phyloP scores from a whole-genome alignment of 2,329 filamentous ascomycete genomes.

The Graphilbum fragrans region DNA sequence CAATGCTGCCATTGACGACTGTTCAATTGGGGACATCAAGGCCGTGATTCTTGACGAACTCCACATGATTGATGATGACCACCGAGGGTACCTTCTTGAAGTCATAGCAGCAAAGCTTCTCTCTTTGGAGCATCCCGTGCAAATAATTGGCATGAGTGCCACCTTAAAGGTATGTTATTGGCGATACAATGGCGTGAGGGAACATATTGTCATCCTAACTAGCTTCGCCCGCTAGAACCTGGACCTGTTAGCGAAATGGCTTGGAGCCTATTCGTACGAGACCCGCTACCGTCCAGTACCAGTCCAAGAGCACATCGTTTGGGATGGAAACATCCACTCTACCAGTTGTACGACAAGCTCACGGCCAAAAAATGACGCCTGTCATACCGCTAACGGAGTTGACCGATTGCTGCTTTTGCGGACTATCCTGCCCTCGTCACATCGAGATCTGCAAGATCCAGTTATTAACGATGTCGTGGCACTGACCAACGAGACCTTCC shows the following conservation, averaged over 20 bases:
- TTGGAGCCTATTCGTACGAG: slow-evolving; percentile 58
- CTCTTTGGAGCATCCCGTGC: slow-evolving; percentile 52
- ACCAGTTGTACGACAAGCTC: slow-evolving; percentile 24
- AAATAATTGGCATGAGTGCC: slow-evolving; percentile 71
- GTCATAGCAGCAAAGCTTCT: slow-evolving; percentile 62
- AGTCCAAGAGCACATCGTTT: slow-evolving; percentile 62
- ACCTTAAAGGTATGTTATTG: slow-evolving; percentile 54
- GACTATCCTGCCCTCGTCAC: slow-evolving; percentile 39
- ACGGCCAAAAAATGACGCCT: not conserved
- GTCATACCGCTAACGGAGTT: not conserved
- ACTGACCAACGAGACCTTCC: slow-evolving; percentile 55
- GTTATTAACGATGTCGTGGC: slow-evolving; percentile 60
- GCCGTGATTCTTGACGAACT: slow-evolving; percentile 64
- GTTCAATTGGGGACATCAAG: slow-evolving; percentile 49
- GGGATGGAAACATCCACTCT: slow-evolving; percentile 55
- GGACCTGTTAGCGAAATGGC: slow-evolving; percentile 55
- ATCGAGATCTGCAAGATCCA: slow-evolving; percentile 51
- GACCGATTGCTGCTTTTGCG: slow-evolving; percentile 17
- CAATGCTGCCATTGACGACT: slow-evolving; percentile 62
- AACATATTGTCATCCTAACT: not conserved
- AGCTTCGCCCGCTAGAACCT: slow-evolving; percentile 40
- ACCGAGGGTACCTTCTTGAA: slow-evolving; percentile 64
- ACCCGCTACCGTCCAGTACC: slow-evolving; percentile 65
- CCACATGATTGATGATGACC: slow-evolving; percentile 72
- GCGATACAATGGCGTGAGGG: not conserved